phyloP scores from a whole-genome alignment of 2,329 filamentous ascomycete genomes.

The Trichoderma arundinaceum region DNA sequence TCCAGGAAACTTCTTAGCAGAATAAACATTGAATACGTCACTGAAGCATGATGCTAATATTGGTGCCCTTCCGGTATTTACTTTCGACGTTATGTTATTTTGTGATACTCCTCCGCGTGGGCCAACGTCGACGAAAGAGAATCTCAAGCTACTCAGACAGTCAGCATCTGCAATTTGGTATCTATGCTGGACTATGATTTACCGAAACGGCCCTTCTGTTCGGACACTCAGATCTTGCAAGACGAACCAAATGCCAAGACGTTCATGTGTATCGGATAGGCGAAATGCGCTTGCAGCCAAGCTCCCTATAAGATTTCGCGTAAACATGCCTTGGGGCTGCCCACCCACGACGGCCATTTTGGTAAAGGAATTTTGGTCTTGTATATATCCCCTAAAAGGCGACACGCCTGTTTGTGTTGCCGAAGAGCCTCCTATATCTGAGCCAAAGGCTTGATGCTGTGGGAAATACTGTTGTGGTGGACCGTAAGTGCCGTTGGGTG shows the following conservation, averaged over 20 bases:
- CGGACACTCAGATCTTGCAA: slow-evolving; percentile 93
- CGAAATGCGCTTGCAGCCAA: slow-evolving; percentile 87
- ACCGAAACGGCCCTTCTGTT: slow-evolving; percentile 91
- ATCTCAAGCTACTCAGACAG: slow-evolving; percentile 56
- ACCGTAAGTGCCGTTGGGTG: slow-evolving; percentile 43
- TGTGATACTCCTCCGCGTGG: slow-evolving; percentile 49
- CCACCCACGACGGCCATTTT: slow-evolving; percentile 49
- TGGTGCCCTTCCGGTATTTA: slow-evolving; percentile 78
- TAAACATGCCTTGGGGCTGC: slow-evolving; percentile 83
- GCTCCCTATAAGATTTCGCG: slow-evolving; percentile 91
- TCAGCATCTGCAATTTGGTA: slow-evolving; percentile 33
- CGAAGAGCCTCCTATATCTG: slow-evolving; percentile 39
- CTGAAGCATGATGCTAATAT: slow-evolving; percentile 87
- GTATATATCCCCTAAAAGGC: slow-evolving; percentile 40
- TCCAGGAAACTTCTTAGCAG: slow-evolving; percentile 96
- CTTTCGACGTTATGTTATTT: slow-evolving; percentile 48
- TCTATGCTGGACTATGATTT: slow-evolving; percentile 37
- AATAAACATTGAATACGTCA: slow-evolving; percentile 89
- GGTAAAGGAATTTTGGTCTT: slow-evolving; percentile 42
- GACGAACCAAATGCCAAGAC: slow-evolving; percentile 94
- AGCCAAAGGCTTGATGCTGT: slow-evolving; percentile 42
- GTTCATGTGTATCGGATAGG: slow-evolving; percentile 77
- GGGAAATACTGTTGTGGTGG: slow-evolving; percentile 48
- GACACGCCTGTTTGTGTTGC: slow-evolving; percentile 40
- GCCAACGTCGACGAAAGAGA: slow-evolving; percentile 85